Evolutionary conservation across 176 grass and related monocot genomes (phyloP), one percentile per base, ranked within the genome.

Genomic region (Juncus inflexus): DNA sequence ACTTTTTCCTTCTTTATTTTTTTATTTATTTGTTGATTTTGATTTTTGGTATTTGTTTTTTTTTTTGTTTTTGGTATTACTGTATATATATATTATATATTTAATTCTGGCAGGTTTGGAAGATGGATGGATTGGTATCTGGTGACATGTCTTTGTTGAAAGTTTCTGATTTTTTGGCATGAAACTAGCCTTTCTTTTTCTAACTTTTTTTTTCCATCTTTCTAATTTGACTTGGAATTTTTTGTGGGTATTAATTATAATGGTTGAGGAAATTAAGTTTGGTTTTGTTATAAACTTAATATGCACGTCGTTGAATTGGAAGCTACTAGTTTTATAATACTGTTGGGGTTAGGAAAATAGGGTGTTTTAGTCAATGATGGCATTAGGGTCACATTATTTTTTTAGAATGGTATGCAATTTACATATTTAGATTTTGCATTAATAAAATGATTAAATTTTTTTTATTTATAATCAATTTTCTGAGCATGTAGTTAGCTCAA

Each of bases 111-210:
- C 9, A 6, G 43, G 9, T 47, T 47, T 68, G 50, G 52, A 58
- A 14, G 50, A 50, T 40, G 7, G 67, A 14, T 37, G 57, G 67
- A 71, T 71, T 42, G 37, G 54, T 71, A 71, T 47, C 58, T 71
- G 54, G 50, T 60, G 40, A 37, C 68, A 71, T 60, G 68, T 60
- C 68, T 71, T 60, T 60, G 43, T 71, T 71, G 68, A 71, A 64
- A 71, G 39, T 59, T 36, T 2, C 19, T 28, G 3, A 19, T 71
- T 45, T 68, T 12, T 35, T 35, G 6, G 7, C 16, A 67, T 52
- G 67, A 15, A 13, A 58, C 67, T 15, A 37, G 2, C 56, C 56
- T 39, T 28, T 47, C 7, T 36, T 71, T 59, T 15, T 35, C 43
- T 28, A 28, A 28, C 19, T 28, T 28, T 28, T 28, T 28, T 28